These are phyloP conservation scores for Dactylonectria macrodidyma DNA, from an alignment of 2,329 filamentous ascomycete genomes.

Conservation along the genomic window DNA sequence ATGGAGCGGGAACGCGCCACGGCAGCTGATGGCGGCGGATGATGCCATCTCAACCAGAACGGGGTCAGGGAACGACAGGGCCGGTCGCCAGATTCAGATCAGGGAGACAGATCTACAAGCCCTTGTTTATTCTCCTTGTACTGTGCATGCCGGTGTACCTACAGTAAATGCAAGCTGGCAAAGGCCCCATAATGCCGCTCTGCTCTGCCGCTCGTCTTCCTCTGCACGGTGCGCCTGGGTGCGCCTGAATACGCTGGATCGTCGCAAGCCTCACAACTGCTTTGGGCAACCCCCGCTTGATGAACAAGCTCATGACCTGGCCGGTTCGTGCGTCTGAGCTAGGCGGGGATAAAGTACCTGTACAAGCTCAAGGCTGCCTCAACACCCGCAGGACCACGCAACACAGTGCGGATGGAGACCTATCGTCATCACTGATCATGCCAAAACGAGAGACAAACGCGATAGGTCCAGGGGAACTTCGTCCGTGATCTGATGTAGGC, in stretches of 20 bases:
- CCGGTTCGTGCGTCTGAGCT: slow-evolving; percentile 36
- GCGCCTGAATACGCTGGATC: slow-evolving; percentile 3
- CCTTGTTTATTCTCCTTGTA: slow-evolving; percentile 4
- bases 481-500: slow-evolving; percentile 7
- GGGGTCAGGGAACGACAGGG: slow-evolving; percentile 14
- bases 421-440: slow-evolving; percentile 42
- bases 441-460: slow-evolving; percentile 4
- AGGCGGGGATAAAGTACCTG: slow-evolving; percentile 36
- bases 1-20: slow-evolving; percentile 24
- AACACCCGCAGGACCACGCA: slow-evolving; percentile 26
- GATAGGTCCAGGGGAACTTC: neutral
- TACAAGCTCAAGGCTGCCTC: slow-evolving; percentile 33
- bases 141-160: neutral
- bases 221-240: slow-evolving; percentile 2
- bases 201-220: neutral
- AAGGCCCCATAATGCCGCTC: neutral
- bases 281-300: slow-evolving; percentile 45
- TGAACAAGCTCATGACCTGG: slow-evolving; percentile 42
- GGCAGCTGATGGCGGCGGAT: slow-evolving; percentile 25
- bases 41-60: slow-evolving; percentile 23
- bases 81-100: slow-evolving; percentile 27
- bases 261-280: slow-evolving; percentile 23
- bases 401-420: slow-evolving; percentile 39
- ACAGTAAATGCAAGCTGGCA: slow-evolving; percentile 3
- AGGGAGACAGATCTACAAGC: slow-evolving; percentile 28